A percentile compares a stretch with the other conserved stretches of the same genome.
These are phyloP conservation scores for Yarrowia sp. DNA, from an alignment of 805 yeast species.

Conservation along the genomic window DNA sequence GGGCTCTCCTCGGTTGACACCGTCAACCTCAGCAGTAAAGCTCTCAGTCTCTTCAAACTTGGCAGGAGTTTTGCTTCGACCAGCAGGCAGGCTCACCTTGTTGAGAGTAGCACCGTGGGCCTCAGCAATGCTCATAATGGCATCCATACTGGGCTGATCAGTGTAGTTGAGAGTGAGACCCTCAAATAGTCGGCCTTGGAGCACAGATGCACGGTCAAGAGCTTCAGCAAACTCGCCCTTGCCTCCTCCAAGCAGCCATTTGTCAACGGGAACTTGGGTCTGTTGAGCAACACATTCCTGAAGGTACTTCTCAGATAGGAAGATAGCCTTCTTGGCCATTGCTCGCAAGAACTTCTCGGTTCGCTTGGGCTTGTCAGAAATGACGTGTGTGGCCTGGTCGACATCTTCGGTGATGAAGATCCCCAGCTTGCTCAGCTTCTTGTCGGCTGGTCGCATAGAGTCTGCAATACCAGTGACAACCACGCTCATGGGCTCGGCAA, in stretches of 20 bases:
- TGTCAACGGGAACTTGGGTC: constrained; percentile 44
- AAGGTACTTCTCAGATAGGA: constrained; percentile 43
- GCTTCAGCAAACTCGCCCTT: constrained; percentile 30
- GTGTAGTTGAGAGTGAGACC: constrained; percentile 63
- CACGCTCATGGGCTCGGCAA: constrained; percentile 37
- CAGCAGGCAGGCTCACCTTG: constrained; percentile 20
- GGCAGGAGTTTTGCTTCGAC: constrained; percentile 9
- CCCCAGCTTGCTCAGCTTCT: constrained; percentile 57
- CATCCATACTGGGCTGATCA: constrained; percentile 65
- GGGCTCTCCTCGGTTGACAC: constrained; percentile 9
- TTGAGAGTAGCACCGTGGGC: constrained; percentile 61
- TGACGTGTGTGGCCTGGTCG: constrained; percentile 54
- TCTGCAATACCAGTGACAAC: constrained; percentile 41
- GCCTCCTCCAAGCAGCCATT: constrained; percentile 42
- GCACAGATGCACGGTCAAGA: constrained; percentile 42
- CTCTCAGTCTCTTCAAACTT: constrained; percentile 6
- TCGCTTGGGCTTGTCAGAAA: constrained; percentile 82
- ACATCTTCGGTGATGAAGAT: constrained; percentile 56
- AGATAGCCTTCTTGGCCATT: constrained; percentile 57
- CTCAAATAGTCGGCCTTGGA: constrained; percentile 53
- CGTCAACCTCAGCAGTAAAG: constrained; percentile 8
- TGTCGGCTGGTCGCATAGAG: constrained; percentile 31
- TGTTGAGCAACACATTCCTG: constrained; percentile 41
- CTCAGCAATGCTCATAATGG: constrained; percentile 62
- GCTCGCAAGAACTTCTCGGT: constrained; percentile 86